Evolutionary conservation across 2,329 filamentous ascomycete species (phyloP).

Genomic region (Graphium sp.): DNA sequence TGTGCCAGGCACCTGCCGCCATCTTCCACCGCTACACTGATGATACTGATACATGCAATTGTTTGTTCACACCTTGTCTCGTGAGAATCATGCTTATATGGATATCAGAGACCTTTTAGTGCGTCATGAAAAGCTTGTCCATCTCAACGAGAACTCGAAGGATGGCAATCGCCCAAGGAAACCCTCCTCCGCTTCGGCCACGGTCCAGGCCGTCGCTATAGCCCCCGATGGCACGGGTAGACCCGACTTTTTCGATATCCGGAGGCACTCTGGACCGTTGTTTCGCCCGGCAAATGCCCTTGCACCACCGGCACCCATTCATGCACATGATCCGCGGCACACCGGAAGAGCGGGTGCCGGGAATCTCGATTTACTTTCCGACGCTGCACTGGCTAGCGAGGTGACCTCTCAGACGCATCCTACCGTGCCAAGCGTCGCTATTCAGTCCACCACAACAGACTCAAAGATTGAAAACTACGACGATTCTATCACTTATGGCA

Average conservation of each 20-base stretch:
- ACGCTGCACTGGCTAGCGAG: constrained; percentile 41
- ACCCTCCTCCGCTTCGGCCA: constrained; percentile 24
- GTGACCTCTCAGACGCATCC: too few species aligned
- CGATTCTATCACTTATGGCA: constrained; percentile 19
- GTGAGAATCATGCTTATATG: constrained; percentile 29
- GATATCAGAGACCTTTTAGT: constrained; percentile 47
- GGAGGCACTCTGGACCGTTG: too few species aligned
- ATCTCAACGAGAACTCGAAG: constrained; percentile 42
- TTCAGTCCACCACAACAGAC: constrained; percentile 31
- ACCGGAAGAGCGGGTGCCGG: constrained; percentile 28
- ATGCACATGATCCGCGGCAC: constrained; percentile 26
- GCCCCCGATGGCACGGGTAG: constrained; percentile 27
- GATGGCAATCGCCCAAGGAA: constrained; percentile 33
- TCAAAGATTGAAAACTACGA: constrained; percentile 29
- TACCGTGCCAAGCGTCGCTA: too few species aligned
- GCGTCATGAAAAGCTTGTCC: constrained; percentile 47
- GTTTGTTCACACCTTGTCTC: constrained; percentile 3
- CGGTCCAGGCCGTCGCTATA: constrained; percentile 18
- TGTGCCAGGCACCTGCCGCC: constrained; percentile 1
- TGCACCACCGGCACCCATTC: constrained; percentile 2
- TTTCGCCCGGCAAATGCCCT: constrained; percentile 10
- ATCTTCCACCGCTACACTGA: constrained; percentile 1
- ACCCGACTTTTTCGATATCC: constrained; percentile 25
- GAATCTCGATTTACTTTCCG: constrained; percentile 40
- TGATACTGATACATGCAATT: neutral